Conservation (phyloP, 306 rosid species). For the Rosa lucieae region DNA sequence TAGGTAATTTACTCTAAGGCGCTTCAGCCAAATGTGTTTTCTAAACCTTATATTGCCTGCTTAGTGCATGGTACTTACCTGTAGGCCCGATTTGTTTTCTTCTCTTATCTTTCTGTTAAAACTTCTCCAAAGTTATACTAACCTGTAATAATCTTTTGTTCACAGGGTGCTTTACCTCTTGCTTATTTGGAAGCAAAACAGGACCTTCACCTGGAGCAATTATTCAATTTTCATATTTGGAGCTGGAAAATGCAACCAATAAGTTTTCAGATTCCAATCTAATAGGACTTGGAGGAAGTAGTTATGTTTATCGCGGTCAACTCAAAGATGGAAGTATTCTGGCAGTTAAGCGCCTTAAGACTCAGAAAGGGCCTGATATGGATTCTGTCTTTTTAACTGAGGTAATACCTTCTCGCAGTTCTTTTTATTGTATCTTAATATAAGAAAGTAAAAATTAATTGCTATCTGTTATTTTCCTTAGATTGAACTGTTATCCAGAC, state of each 20-base stretch:
- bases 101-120: constrained; percentile 4
- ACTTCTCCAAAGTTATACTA: not conserved
- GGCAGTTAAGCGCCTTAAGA: constrained; percentile 77
- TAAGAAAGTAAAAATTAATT: not conserved
- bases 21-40: not conserved
- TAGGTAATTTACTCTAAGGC: constrained; percentile 37
- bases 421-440: not conserved
- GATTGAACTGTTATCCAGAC: constrained; percentile 91
- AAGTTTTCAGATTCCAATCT: constrained; percentile 75
- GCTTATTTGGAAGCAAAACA: constrained; percentile 51
- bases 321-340: constrained; percentile 63
- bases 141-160: constrained; percentile 8
- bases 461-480: constrained; percentile 34
- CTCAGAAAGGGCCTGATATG: constrained; percentile 67
- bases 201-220: constrained; percentile 62
- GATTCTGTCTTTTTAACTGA: constrained; percentile 71
- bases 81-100: not conserved
- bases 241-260: constrained; percentile 79
- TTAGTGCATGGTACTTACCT: not conserved
- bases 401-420: constrained; percentile 43
- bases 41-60: not conserved
- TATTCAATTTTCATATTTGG: constrained; percentile 69
- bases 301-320: constrained; percentile 82
- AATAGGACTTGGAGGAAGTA: constrained; percentile 88
- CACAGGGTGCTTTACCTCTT: constrained; percentile 76